Percentiles rank a stretch among this genome's conserved stretches.
Evolutionary conservation across 768 basidiomycete genomes (phyloP).

Genomic region (Cubamyces sp.): DNA sequence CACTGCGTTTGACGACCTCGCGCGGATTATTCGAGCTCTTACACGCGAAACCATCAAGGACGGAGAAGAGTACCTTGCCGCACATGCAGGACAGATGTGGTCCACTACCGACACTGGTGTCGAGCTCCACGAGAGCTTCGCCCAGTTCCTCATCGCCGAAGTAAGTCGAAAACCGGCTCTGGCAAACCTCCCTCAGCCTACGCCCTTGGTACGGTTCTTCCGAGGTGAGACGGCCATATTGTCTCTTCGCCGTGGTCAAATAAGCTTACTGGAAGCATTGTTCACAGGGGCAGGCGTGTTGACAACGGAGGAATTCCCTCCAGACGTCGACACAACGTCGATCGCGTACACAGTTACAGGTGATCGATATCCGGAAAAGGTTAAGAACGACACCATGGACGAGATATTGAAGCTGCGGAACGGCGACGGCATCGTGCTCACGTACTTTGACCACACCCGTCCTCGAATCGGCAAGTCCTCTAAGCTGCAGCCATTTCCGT

Average conservation of each 20-base stretch:
- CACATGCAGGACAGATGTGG: constrained; percentile 43
- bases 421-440: constrained; percentile 45
- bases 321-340: constrained; percentile 62
- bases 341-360: constrained; percentile 48
- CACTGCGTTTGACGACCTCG: constrained; percentile 45
- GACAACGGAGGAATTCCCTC: constrained; percentile 52
- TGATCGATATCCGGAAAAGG: neutral
- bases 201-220: constrained; percentile 57
- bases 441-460: constrained; percentile 9
- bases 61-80: constrained; percentile 44
- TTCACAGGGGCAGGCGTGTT: constrained; percentile 39
- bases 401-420: constrained; percentile 53
- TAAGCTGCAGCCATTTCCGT: constrained; percentile 26
- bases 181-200: constrained; percentile 42
- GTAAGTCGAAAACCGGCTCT: constrained; percentile 47
- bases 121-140: constrained; percentile 53
- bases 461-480: constrained; percentile 5
- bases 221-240: constrained; percentile 35
- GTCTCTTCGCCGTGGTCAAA: neutral
- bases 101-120: constrained; percentile 50
- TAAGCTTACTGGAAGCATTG: neutral
- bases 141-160: constrained; percentile 60
- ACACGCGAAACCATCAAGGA: constrained; percentile 49
- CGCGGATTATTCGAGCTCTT: constrained; percentile 48
- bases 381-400: constrained; percentile 47